These are phyloP conservation scores for Breviolum minutum DNA, from an alignment of 73 alveolate species.

Conservation along the genomic window DNA sequence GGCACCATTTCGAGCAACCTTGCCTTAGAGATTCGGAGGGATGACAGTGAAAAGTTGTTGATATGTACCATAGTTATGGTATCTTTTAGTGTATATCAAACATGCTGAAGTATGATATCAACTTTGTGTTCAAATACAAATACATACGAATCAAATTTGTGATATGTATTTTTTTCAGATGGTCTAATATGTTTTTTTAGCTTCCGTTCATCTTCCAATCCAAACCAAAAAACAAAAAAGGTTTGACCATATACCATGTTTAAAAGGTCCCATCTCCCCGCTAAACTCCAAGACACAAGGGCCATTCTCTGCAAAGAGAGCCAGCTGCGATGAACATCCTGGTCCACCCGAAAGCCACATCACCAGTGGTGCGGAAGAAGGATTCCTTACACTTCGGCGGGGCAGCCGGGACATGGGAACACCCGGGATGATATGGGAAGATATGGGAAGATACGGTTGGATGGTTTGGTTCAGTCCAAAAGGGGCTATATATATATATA, in stretches of 20 bases:
- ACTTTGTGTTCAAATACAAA: too few species aligned
- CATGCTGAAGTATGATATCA: too few species aligned
- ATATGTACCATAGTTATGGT: not conserved
- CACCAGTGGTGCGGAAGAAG: slow-evolving; percentile 67
- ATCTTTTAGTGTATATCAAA: not conserved
- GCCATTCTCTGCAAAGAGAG: slow-evolving; percentile 97
- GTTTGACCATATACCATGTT: not conserved
- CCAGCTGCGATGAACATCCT: slow-evolving; percentile 98
- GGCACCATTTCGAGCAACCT: not conserved
- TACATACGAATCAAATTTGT: too few species aligned
- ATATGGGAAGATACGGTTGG: not conserved
- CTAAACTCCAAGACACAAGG: slow-evolving; percentile 92
- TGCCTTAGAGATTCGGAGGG: slow-evolving; percentile 14
- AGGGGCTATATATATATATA: too few species aligned
- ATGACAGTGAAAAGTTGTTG: too few species aligned
- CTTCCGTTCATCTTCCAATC: too few species aligned
- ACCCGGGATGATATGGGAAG: not conserved
- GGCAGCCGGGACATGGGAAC: too few species aligned
- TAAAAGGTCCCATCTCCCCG: not conserved
- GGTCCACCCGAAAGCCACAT: slow-evolving; percentile 97
- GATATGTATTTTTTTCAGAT: too few species aligned
- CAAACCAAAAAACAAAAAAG: too few species aligned
- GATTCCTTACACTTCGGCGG: not conserved
- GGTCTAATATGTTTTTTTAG: too few species aligned
- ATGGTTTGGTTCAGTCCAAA: not conserved